Evolutionary conservation across 148 eudicot species (phyloP), one percentile per base, ranked within the genome.

Genomic region (Silene latifolia): DNA sequence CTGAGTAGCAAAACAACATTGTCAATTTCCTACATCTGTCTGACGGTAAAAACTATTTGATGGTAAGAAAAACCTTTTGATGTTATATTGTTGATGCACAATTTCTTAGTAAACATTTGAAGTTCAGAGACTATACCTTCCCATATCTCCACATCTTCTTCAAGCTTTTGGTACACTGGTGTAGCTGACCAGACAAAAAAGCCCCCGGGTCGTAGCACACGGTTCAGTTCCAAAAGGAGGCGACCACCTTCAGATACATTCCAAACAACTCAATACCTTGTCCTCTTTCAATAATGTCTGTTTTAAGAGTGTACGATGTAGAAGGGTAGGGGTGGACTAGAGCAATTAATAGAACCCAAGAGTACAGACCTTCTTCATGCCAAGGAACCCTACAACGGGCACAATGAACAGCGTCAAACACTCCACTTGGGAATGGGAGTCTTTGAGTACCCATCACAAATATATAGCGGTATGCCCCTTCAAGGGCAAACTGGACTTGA

Each of bases 141-240:
- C 98, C 98, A 93, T 72, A 93, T 93, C 73, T 89, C 80, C 15
- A 88, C 88, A 76, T 93, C 98, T 80, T 91, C 92, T 75, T 79
- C 78, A 64, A 86, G 87, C 58, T 67, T 90, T 63, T 87, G 96
- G 82, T 93, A 93, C 59, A 90, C 96, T 39, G 96, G 98, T 27
- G 98, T 93, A 72, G 98, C 96, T 70, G 93, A 93, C 98, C 96
- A 93, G 35, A 89, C 88, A 78, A 93, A 93, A 76, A 84, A 85
- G 46, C 98, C 98, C 17, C 98, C 98, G 25, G 96, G 93, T 18
- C 96, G 83, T 5, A 93, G 87, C 25, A 92, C 84, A 8, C 97
- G 86, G 79, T 92, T 90, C 72, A 92, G 57, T 65, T 92, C 97
- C 83, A 92, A 77, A 64, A 92, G 84, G 60, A 92, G 91, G 77